phyloP scores from a whole-genome alignment of 306 rosid species.

The Trifolium pratense region DNA sequence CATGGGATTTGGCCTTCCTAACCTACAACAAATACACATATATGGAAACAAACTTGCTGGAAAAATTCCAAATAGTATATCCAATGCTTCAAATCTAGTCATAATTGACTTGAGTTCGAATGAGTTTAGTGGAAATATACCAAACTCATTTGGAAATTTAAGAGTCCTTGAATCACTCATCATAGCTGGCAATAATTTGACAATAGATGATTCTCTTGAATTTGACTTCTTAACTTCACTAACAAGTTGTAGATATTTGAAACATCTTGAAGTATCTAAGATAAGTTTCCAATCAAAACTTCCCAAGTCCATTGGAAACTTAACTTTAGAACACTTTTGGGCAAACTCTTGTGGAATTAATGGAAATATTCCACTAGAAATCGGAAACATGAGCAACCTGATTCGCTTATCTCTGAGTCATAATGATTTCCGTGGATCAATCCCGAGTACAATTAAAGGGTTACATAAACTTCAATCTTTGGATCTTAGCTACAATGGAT shows the following conservation, averaged over 20 bases:
- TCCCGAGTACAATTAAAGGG: slow-evolving; percentile 39
- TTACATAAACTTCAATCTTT: slow-evolving; percentile 38
- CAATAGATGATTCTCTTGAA: slow-evolving; percentile 21
- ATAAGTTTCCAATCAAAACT: slow-evolving; percentile 1
- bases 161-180: neutral
- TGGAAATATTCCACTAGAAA: slow-evolving; percentile 37
- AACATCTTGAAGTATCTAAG: neutral
- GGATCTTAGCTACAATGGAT: slow-evolving; percentile 19
- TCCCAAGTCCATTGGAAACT: slow-evolving; percentile 42
- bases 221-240: slow-evolving; percentile 22
- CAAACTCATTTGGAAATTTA: slow-evolving; percentile 28
- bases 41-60: slow-evolving; percentile 32
- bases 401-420: neutral
- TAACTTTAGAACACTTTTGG: slow-evolving; percentile 8
- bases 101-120: neutral
- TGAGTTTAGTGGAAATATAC: slow-evolving; percentile 27
- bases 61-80: slow-evolving; percentile 31
- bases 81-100: slow-evolving; percentile 38
- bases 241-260: slow-evolving; percentile 26
- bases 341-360: slow-evolving; percentile 19
- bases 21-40: slow-evolving; percentile 1
- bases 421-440: slow-evolving; percentile 38
- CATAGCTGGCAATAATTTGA: slow-evolving; percentile 12
- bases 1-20: slow-evolving; percentile 29
- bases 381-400: slow-evolving; percentile 47